phyloP scores from a whole-genome alignment of 164 flowering plant species.

The Cinnamomum micranthum region DNA sequence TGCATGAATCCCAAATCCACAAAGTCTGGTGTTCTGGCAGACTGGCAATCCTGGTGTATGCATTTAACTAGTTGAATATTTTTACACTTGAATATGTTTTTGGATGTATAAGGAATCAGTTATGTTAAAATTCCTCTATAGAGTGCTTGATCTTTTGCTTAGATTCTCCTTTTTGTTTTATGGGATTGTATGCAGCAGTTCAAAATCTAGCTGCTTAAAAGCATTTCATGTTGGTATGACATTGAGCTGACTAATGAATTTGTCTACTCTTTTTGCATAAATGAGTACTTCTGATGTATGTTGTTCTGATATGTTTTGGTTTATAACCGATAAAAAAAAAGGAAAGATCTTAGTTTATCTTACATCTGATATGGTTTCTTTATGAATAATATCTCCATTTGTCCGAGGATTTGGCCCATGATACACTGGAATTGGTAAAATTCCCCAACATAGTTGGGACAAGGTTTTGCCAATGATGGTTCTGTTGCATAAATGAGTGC shows the following conservation, averaged over 20 bases:
- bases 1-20: neutral
- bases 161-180: neutral
- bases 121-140: neutral
- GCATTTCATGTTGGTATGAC: neutral
- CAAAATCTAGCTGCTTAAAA: neutral
- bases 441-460: neutral
- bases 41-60: neutral
- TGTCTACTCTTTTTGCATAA: neutral
- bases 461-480: neutral
- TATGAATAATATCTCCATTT: too few relatives aligned
- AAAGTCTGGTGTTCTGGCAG: neutral
- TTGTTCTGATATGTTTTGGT: neutral
- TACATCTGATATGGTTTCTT: too few relatives aligned
- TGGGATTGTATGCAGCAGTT: neutral
- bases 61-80: neutral
- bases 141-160: neutral
- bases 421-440: too few relatives aligned
- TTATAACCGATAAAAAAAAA: too few relatives aligned
- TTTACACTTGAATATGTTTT: neutral
- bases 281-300: neutral
- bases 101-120: neutral
- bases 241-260: neutral
- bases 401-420: too few relatives aligned
- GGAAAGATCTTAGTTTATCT: too few relatives aligned
- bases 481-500: neutral